A percentile compares a stretch with the other conserved stretches of the same genome.
Conservation (phyloP, 176 grass and related monocot genomes). For the Puccinellia tenuiflora region DNA sequence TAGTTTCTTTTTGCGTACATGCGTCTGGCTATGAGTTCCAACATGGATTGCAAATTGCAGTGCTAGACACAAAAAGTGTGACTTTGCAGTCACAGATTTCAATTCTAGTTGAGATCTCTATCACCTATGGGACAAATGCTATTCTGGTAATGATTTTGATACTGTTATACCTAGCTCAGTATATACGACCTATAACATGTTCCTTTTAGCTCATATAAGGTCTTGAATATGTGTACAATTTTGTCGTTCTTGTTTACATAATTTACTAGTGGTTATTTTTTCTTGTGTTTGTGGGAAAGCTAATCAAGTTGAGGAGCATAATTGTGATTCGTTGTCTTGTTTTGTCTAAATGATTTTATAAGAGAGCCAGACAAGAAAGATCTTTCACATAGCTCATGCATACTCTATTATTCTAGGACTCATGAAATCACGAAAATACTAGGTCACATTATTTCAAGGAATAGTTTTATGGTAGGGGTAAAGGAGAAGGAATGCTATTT, state of each 20-base stretch:
- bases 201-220: neutral
- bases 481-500: neutral
- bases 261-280: neutral
- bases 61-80: neutral
- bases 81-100: too few species aligned
- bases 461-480: neutral
- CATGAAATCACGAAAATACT: neutral
- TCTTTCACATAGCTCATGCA: neutral
- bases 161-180: neutral
- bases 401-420: neutral
- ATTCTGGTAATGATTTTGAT: neutral
- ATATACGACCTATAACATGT: neutral
- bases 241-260: neutral
- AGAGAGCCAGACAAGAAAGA: neutral
- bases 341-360: neutral
- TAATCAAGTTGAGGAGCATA: neutral
- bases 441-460: neutral
- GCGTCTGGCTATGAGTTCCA: neutral
- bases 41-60: neutral
- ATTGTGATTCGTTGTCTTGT: neutral
- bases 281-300: neutral
- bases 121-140: neutral
- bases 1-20: neutral
- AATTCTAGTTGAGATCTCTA: neutral
- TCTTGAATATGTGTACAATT: neutral